A percentile compares a stretch with the other conserved stretches of the same genome.
These are phyloP conservation scores for Prunus davidiana DNA, from an alignment of 306 rosid genomes.

Conservation along the genomic window DNA sequence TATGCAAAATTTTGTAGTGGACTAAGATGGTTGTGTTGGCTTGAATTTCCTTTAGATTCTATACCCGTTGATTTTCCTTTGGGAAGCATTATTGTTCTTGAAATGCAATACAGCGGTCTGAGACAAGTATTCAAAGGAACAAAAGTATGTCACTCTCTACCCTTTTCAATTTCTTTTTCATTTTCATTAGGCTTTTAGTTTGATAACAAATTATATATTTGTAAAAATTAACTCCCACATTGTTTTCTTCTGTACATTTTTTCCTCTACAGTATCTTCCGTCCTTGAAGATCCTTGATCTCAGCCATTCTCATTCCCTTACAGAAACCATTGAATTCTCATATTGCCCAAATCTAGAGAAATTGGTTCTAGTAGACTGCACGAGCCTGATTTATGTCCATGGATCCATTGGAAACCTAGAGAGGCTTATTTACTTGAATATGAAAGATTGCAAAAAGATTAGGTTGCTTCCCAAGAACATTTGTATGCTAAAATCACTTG, in stretches of 20 bases:
- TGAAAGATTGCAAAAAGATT: conserved; percentile 4
- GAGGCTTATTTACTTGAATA: neutral
- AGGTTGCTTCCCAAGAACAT: neutral
- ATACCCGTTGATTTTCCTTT: conserved; percentile 5
- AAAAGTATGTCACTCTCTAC: neutral
- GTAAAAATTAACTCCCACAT: neutral
- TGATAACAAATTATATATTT: neutral
- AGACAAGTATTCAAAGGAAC: neutral
- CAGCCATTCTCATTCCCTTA: conserved; percentile 5
- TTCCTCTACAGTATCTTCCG: neutral
- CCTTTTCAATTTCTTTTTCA: neutral
- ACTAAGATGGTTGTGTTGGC: conserved; percentile 6
- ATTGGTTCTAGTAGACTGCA: conserved; percentile 3
- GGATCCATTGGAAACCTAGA: conserved; percentile 11
- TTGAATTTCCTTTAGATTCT: conserved; percentile 2
- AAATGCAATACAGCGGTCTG: conserved; percentile 10
- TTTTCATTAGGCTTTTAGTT: neutral
- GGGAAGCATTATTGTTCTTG: neutral
- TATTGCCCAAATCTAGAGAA: conserved; percentile 3
- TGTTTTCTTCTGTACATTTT: neutral
- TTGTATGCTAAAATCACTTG: neutral
- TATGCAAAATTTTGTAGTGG: neutral
- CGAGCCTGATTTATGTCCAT: neutral
- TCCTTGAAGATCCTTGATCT: conserved; percentile 9
- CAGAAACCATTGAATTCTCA: neutral